Percentiles rank a stretch among this genome's conserved stretches.
Evolutionary conservation across 805 yeast species (phyloP).

Genomic region (Metschnikowia cubensis): DNA sequence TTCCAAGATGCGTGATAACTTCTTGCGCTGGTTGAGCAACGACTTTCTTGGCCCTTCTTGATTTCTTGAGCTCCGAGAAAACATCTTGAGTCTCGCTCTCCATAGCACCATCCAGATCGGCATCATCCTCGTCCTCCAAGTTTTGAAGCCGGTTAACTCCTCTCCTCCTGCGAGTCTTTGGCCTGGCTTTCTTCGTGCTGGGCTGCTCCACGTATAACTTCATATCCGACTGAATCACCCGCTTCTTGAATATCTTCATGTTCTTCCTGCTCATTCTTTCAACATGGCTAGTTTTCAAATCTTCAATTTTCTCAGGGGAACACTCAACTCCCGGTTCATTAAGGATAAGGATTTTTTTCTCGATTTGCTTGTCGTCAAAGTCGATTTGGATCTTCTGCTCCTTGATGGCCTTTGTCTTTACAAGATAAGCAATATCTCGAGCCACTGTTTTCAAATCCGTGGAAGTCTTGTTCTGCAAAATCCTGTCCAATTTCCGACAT

Average conservation of each 20-base stretch:
- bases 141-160: slow-evolving; percentile 13
- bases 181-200: slow-evolving; percentile 1
- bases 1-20: background rate
- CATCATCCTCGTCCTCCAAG: slow-evolving; percentile 10
- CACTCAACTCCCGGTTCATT: slow-evolving; percentile 28
- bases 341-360: slow-evolving; percentile 31
- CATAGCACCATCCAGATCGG: slow-evolving; percentile 1
- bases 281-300: slow-evolving; percentile 19
- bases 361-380: slow-evolving; percentile 25
- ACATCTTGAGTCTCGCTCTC: slow-evolving; percentile 5
- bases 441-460: slow-evolving; percentile 40
- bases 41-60: slow-evolving; percentile 16
- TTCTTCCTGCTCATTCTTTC: slow-evolving; percentile 8
- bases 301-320: slow-evolving; percentile 25
- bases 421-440: slow-evolving; percentile 33
- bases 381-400: slow-evolving; percentile 16
- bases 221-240: slow-evolving; percentile 13
- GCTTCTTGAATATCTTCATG: slow-evolving; percentile 9
- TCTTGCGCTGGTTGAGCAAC: slow-evolving; percentile 8
- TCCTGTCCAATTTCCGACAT: slow-evolving; percentile 30
- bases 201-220: slow-evolving; percentile 14
- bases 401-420: slow-evolving; percentile 18
- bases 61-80: slow-evolving; percentile 9
- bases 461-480: slow-evolving; percentile 23
- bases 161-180: slow-evolving; percentile 3